Base-by-base conservation (phyloP, 805 yeast genomes). In the Nakazawaea pomicola region DNA sequence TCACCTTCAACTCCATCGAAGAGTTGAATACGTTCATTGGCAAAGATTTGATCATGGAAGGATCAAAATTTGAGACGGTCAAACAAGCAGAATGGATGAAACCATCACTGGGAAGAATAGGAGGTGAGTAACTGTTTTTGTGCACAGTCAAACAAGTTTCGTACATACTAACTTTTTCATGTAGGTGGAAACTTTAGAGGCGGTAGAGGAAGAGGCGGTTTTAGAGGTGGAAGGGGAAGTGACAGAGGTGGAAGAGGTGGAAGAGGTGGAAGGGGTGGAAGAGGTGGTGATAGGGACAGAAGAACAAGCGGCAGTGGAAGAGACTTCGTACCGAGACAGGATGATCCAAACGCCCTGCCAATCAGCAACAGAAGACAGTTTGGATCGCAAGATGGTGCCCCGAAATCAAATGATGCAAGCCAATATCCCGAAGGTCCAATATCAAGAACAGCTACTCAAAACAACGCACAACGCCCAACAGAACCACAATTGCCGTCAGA, bases 1-100 rank as follows among this genome's bases (percentile, higher is more conserved):
- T 41, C 19, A 9, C 37, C 9, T 41, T 41, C 29, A 23, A 17
- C 15, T 30, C 40, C 21, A 36, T 25, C n/a, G 36, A 36, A 14
- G 40, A 30, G 19, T 16, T 36, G 11, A 37, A 41, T 5, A 10
- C n/a, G 4, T 41, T 41, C 14, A 12, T 36, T n/a, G 17, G 15
- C 3, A 10, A 23, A 6, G 29, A 36, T 4, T 21, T 41, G 24
- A 29, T 19, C 6, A 19, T 41, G 18, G 40, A 41, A 6, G 44
- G 19, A n/a, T 16, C 16, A 15, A 32, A 9, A 14, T 15, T 36
- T 27, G 30, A 23, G 16, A 41, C 24, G 12, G 18, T 18, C 10
- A 30, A 17, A 7, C 32, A 16, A n/a, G n/a, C 14, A 7, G 40
- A 41, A 24, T 41, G 40, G 40, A 9, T 16, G 21, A 15, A 24